These are phyloP conservation scores for Sporothrix pallida DNA, from an alignment of 2,329 filamentous ascomycete species.

Conservation along the genomic window DNA sequence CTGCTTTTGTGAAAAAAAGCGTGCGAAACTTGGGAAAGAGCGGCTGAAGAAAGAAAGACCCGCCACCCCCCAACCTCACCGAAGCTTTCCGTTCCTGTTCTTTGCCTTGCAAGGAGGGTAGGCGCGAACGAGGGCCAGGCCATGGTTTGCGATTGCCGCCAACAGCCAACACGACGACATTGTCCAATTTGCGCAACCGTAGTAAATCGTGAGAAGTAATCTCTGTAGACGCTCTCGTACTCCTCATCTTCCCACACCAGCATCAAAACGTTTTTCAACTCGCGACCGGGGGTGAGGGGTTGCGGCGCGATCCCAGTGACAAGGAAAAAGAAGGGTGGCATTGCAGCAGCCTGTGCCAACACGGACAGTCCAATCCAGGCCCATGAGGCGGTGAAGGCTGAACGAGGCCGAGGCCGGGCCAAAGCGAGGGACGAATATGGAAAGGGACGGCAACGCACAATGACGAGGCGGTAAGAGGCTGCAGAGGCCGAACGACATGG, in stretches of 20 bases:
- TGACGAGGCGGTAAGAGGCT: constrained; percentile 35
- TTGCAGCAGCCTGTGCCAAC: constrained; percentile 28
- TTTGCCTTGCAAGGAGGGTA: neutral
- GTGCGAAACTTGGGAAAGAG: constrained; percentile 8
- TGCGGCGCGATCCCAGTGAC: constrained; percentile 11
- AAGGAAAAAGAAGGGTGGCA: constrained; percentile 27
- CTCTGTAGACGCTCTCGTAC: constrained; percentile 11
- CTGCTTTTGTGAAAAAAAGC: constrained; percentile 11
- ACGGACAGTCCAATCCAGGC: constrained; percentile 1
- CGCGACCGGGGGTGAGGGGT: neutral
- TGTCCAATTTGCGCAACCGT: neutral
- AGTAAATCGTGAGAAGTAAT: neutral
- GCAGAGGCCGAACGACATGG: neutral
- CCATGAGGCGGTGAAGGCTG: constrained; percentile 31
- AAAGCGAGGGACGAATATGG: constrained; percentile 21
- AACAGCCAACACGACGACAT: neutral
- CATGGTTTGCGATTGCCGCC: neutral
- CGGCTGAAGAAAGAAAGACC: constrained; percentile 28
- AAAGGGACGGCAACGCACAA: constrained; percentile 24
- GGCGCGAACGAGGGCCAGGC: constrained; percentile 5
- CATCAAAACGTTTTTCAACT: neutral
- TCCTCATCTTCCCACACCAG: neutral
- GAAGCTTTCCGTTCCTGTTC: neutral
- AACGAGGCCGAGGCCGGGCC: constrained; percentile 18
- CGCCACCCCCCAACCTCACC: constrained; percentile 29